Evolutionary conservation across 257 asterid species (phyloP).

Genomic region (Solanum clarkiae): DNA sequence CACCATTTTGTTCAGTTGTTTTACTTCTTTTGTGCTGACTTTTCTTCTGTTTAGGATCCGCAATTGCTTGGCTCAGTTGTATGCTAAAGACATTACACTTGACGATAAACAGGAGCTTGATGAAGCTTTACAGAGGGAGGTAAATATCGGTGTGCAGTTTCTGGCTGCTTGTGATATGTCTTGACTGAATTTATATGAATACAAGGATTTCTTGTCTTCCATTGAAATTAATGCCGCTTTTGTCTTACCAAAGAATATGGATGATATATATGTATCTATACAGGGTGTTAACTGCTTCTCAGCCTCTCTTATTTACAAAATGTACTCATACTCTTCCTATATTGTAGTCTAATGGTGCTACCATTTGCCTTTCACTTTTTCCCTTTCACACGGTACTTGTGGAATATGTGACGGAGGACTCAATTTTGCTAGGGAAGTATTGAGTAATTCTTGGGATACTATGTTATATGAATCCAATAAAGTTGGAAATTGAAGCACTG

Average conservation of each 20-base stretch:
- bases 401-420: background rate
- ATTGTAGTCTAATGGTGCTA: background rate
- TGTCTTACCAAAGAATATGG: background rate
- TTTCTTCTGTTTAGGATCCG: conserved; percentile 18
- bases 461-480: background rate
- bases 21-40: background rate
- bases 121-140: conserved; percentile 46
- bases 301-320: background rate
- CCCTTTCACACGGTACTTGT: background rate
- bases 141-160: background rate
- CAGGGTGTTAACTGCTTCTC: background rate
- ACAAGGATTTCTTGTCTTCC: background rate
- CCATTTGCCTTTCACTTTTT: background rate
- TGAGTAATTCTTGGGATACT: background rate
- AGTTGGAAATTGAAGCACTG: background rate
- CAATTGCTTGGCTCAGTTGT: conserved; percentile 35
- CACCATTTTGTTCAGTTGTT: background rate
- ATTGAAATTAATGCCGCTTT: background rate
- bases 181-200: background rate
- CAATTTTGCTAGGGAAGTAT: background rate
- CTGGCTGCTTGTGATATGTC: background rate
- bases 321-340: background rate
- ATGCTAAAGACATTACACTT: conserved; percentile 35
- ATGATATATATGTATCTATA: background rate
- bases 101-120: conserved; percentile 41